Evolutionary conservation across 1,284 basidiomycete genomes (phyloP).

Genomic region (Cutaneotrichosporon sp.): DNA sequence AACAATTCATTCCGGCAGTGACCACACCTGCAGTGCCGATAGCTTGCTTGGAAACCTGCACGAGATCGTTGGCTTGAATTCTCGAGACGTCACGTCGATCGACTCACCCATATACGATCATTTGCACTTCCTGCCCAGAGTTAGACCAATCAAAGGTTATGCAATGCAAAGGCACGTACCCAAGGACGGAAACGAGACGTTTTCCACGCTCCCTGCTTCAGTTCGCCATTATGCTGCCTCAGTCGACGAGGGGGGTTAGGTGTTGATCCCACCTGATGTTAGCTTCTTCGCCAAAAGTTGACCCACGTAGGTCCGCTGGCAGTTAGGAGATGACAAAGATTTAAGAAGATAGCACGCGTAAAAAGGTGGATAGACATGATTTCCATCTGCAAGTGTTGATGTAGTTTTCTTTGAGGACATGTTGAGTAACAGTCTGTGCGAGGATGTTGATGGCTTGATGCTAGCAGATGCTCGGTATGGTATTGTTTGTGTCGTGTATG

Average conservation of each 20-base stretch:
- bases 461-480: too few species aligned
- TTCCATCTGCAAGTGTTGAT: conserved; percentile 49
- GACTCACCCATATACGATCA: conserved; percentile 65
- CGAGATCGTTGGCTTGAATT: conserved; percentile 3
- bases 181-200: conserved; percentile 70
- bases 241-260: conserved; percentile 71
- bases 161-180: conserved; percentile 47
- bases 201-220: conserved; percentile 68
- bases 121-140: conserved; percentile 66
- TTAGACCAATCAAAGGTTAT: neutral
- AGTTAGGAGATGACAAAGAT: conserved; percentile 56
- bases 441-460: too few species aligned
- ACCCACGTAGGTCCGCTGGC: conserved; percentile 55
- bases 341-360: conserved; percentile 86
- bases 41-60: conserved; percentile 72
- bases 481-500: conserved; percentile 8
- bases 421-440: too few species aligned
- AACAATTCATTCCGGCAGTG: neutral
- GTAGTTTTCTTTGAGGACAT: conserved; percentile 21
- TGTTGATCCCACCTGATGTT: conserved; percentile 69
- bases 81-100: neutral
- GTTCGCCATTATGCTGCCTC: conserved; percentile 79
- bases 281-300: conserved; percentile 1
- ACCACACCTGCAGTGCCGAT: conserved; percentile 58
- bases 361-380: conserved; percentile 66